Evolutionary conservation across 2,329 filamentous ascomycete species (phyloP), one percentile per base, ranked within the genome.

Genomic region (Nothophaeocryptopus gaeumannii): DNA sequence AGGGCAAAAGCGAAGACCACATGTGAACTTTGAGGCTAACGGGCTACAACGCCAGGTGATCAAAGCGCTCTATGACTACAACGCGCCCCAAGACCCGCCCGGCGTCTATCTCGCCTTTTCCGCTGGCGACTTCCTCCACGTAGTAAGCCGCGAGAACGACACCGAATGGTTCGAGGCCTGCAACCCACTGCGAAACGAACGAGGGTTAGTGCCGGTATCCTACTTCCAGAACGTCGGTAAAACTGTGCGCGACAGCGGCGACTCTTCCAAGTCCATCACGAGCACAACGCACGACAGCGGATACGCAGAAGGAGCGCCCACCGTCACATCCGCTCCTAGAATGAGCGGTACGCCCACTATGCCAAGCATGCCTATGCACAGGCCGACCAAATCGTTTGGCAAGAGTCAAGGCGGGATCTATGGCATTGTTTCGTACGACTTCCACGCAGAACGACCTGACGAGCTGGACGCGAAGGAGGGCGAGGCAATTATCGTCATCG

Each of bases 121-220:
- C 59, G 88, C 89, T 68, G 93, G 93, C 66, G 93, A 99, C 70
- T 99, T 97, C 72, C 93, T 99, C 70, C 92, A 97, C 75, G 93
- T 99, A 58, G 92, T 97, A 70, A 89, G 88, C 64, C 86, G 92
- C 70, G 93, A 97, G 74, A 86, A 96, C 77, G 92, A 97, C 69
- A 75, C 77, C 35, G 89, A 96, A 68, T 99, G 93, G 92, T 99
- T 96, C 78, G 93, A 97, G 73, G 93, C 92, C 48, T 97, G 90
- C 78, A 99, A 99, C 68, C 93, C 93, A 53, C 78, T 96, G 58
- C 89, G 88, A 64, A 86, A 86, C 72, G 89, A 89, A 43, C 84
- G 90, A 59, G 93, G 93, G 54, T 80, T 99, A 53, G 93, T 99
- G 38, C 93, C 93, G 7, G 93, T 96, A 50, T 83, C 86, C 50